These are phyloP conservation scores for Ustulina deusta DNA, from an alignment of 2,329 filamentous ascomycete species.

Conservation along the genomic window DNA sequence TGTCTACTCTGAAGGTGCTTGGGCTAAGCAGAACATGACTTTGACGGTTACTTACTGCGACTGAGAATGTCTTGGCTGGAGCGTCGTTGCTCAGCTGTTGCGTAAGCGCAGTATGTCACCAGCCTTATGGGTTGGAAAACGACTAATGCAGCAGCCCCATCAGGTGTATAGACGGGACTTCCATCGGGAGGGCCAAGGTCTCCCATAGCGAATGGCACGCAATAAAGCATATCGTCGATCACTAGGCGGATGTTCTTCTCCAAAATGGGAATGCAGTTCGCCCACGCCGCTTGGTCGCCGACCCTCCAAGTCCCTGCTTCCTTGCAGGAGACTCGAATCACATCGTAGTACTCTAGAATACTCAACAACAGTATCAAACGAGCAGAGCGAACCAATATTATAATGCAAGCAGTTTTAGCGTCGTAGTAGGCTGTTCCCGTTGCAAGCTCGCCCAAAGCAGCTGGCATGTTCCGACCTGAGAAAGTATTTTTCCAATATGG, in stretches of 20 bases:
- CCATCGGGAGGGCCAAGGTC: constrained; percentile 31
- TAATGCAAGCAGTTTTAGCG: constrained; percentile 37
- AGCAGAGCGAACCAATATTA: constrained; percentile 36
- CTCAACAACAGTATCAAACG: constrained; percentile 36
- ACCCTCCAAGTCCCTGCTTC: constrained; percentile 19
- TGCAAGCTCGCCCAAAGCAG: constrained; percentile 32
- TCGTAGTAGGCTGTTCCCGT: constrained; percentile 24
- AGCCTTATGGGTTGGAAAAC: constrained; percentile 36
- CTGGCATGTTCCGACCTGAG: constrained; percentile 28
- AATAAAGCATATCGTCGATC: constrained; percentile 39
- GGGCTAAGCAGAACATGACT: neutral
- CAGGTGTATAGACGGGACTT: constrained; percentile 8
- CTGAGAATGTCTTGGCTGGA: constrained; percentile 24
- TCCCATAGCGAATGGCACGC: constrained; percentile 38
- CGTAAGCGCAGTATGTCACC: constrained; percentile 33
- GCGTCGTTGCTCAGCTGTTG: constrained; percentile 30
- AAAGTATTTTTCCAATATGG: constrained; percentile 36
- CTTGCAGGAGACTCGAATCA: constrained; percentile 12
- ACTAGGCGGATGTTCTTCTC: constrained; percentile 26
- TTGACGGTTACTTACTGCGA: constrained; percentile 22
- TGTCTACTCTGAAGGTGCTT: neutral
- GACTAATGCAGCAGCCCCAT: constrained; percentile 36
- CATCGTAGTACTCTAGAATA: constrained; percentile 39
- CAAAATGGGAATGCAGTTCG: constrained; percentile 29
- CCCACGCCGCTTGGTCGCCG: constrained; percentile 34